Base-by-base conservation (phyloP, 345 rosid genomes). In the Corchorus capsularis region DNA sequence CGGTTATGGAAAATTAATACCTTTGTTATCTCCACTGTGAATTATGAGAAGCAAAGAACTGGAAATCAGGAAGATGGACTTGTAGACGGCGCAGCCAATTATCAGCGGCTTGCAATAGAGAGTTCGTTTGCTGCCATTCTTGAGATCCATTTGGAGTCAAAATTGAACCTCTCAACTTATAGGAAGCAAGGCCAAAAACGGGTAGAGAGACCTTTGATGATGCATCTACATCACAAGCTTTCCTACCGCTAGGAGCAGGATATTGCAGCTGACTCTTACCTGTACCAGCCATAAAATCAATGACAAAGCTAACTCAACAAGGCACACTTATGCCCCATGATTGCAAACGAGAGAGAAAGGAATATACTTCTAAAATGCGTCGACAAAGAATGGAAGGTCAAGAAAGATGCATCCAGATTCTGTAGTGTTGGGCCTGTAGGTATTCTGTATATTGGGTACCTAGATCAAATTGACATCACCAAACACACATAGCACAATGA, bases 371-470 rank as follows among this genome's bases (percentile, higher is more conserved):
- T 84, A 63, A 82, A 77, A 14, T 62, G 75, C 19, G 94, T 86
- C 5, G 98, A 89, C 63, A 94, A 83, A 54, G 75, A 79, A 86
- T 94, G 98, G 82, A 92, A 94, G 19, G 98, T 87, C 80, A 94
- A 70, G 79, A 94, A 94, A 69, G 92, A 90, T 61, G 97, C 92
- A 71, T 92, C 97, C 60, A 92, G 81, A 82, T 88, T 89, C 80
- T 90, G 94, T 76, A 92, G 80, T 0, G 94, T 85, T 46, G 83
- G 89, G 35, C 98, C 98, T 22, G 82, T 75, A 34, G 93, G 98
- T 87, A 92, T 94, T 79, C 98, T 87, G 77, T 94, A 94, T 66
- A 90, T 94, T 41, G 97, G 98, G 73, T 92, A 91, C 97, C 97
- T 93, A 82, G 32, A 82, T 41, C 77, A 72, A 66, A 55, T 73